Percentiles rank a stretch among this genome's conserved stretches.
phyloP scores from a whole-genome alignment of 2,329 filamentous ascomycete species.

The Venturia pyrina region DNA sequence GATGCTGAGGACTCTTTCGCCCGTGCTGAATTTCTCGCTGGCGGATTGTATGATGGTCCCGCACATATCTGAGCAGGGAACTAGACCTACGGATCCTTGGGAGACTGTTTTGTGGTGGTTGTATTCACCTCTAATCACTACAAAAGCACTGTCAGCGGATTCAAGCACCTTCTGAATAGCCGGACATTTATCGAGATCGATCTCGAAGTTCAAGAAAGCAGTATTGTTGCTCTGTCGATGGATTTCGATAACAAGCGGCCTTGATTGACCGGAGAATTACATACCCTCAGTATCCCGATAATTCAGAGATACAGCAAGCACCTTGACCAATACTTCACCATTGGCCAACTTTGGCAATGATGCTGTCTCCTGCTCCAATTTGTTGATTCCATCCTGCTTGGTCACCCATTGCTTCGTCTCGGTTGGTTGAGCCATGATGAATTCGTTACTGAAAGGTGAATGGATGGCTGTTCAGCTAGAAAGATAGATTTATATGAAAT shows the following conservation, averaged over 20 bases:
- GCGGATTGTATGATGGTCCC: conserved; percentile 2
- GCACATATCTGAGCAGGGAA: conserved; percentile 22
- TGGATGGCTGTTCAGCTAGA: background rate
- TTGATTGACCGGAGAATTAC: background rate
- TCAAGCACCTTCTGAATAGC: too few relatives aligned
- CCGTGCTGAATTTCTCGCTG: background rate
- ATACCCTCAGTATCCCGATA: conserved; percentile 11
- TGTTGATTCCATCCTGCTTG: conserved; percentile 23
- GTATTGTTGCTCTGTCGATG: too few relatives aligned
- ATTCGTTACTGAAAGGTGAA: background rate
- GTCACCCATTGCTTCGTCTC: conserved; percentile 11
- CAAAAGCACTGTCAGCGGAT: background rate
- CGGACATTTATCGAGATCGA: background rate
- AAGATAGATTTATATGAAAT: background rate
- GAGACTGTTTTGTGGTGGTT: conserved; percentile 37
- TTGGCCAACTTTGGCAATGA: conserved; percentile 54
- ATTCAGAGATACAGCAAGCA: conserved; percentile 18
- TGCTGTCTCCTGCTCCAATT: background rate
- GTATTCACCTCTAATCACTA: conserved; percentile 7
- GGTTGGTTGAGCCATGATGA: background rate
- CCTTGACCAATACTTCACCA: conserved; percentile 61
- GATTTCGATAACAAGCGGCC: background rate
- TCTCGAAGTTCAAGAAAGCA: background rate
- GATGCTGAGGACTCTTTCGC: conserved; percentile 17
- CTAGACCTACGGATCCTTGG: conserved; percentile 28